Conservation (phyloP, 768 basidiomycete genomes). For the Neoboletus magnificus region DNA sequence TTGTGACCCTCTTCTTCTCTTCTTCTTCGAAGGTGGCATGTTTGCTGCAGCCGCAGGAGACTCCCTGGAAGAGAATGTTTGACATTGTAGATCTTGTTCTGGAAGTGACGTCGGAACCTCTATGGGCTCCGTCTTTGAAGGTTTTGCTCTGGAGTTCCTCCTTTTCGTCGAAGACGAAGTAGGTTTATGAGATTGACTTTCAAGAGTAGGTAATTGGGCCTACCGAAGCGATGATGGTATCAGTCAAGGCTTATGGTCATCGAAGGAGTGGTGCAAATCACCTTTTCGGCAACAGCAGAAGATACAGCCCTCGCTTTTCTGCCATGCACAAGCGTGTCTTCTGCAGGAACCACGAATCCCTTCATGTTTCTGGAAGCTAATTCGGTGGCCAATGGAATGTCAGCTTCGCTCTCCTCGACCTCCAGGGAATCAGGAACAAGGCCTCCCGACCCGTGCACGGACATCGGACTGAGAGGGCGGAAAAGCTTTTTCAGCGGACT, state of each 20-base stretch:
- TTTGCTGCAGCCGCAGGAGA: constrained; percentile 4
- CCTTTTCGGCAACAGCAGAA: constrained; percentile 14
- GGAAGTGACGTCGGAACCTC: constrained; percentile 61
- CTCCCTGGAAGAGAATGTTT: constrained; percentile 7
- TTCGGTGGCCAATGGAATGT: constrained; percentile 42
- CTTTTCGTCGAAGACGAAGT: constrained; percentile 6
- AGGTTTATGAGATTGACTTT: constrained; percentile 10
- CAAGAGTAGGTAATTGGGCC: not conserved
- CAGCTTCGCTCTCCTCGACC: constrained; percentile 33
- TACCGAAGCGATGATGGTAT: not conserved
- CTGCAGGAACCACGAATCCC: not conserved
- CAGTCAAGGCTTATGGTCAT: not conserved
- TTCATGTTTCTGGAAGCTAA: constrained; percentile 20
- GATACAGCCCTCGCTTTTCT: constrained; percentile 4
- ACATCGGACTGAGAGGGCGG: constrained; percentile 22
- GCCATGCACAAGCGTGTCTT: not conserved
- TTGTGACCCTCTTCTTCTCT: not conserved
- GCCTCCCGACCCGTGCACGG: constrained; percentile 23
- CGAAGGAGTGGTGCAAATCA: constrained; percentile 3
- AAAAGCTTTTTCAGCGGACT: constrained; percentile 17
- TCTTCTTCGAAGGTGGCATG: constrained; percentile 6
- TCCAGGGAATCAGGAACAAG: constrained; percentile 28
- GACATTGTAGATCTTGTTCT: constrained; percentile 41
- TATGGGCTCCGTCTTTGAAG: constrained; percentile 26
- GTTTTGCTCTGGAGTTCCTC: constrained; percentile 9